A percentile compares a stretch with the other conserved stretches of the same genome.
phyloP scores from a whole-genome alignment of 805 yeast genomes.

The Candida parachauliodes region DNA sequence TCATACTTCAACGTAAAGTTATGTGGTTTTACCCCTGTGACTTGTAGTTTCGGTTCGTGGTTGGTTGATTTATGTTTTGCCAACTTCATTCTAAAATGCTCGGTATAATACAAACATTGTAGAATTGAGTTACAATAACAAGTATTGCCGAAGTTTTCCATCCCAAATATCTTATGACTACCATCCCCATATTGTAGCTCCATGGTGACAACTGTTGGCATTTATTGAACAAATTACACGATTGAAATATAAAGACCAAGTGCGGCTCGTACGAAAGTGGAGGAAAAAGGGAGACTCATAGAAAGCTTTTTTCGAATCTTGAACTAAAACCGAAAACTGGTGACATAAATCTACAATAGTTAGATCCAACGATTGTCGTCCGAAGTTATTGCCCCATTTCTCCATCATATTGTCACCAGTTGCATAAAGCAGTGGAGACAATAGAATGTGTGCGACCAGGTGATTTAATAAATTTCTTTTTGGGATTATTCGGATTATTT shows the following conservation, averaged over 20 bases:
- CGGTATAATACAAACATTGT: slow-evolving; percentile 79
- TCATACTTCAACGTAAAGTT: slow-evolving; percentile 38
- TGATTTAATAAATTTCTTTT: background rate
- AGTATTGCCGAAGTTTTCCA: slow-evolving; percentile 86
- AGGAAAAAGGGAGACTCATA: too few relatives aligned
- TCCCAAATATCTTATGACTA: slow-evolving; percentile 65
- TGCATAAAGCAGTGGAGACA: background rate
- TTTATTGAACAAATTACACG: too few relatives aligned
- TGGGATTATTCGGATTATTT: slow-evolving; percentile 5
- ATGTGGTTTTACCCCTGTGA: slow-evolving; percentile 32
- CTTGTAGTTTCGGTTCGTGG: slow-evolving; percentile 29
- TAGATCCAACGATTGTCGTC: background rate
- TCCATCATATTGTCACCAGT: slow-evolving; percentile 1
- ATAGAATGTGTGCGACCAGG: background rate
- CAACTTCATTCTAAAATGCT: slow-evolving; percentile 52
- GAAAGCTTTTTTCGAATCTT: too few relatives aligned
- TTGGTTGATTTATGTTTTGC: slow-evolving; percentile 25
- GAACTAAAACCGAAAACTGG: too few relatives aligned
- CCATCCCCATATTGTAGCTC: slow-evolving; percentile 51
- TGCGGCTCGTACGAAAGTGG: too few relatives aligned
- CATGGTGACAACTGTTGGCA: too few relatives aligned
- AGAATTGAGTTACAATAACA: slow-evolving; percentile 93
- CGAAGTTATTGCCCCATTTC: slow-evolving; percentile 4
- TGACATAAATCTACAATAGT: background rate
- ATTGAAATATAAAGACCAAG: too few relatives aligned